Base-by-base conservation (phyloP, 176 grass and related monocot species). In the Triticum aestivum region DNA sequence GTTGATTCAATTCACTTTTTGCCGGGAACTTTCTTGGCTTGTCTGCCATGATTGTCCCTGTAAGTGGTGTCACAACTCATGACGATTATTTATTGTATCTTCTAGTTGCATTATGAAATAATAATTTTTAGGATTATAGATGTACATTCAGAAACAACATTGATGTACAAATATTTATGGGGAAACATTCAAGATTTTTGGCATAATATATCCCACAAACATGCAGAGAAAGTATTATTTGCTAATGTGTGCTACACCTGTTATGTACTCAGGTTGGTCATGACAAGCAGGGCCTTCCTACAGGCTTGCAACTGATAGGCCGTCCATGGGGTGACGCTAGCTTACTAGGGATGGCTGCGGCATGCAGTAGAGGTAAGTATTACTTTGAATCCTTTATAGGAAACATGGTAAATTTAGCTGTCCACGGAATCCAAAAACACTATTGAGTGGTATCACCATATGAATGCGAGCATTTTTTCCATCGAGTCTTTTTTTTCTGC, bases 321-420 rank as follows among this genome's bases (percentile, higher is more conserved):
- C 92, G 93, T 33, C 96, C 96, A 85, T 98, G 93, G 96, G 92
- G 88, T 33, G 93, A 98, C 79, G 96, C 96, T 77, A 98, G 76
- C 86, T 96, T 98, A 82, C 80, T 94, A 68, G 90, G 96, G 54
- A 88, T 90, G 73, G 96, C 93, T 94, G 91, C 81, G 79, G 92
- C 6, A 38, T 38, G 37, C 91, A 37, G 47, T 98, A 35, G 93
- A 98, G 90, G 96, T 8, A 4, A 38, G 37, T 38, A 38, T 38
- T 38, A 38, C 37, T 38, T 38, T 8, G 37, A 38, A 38, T 38
- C 37, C 37, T 38, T 38, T 38, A 38, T 1, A 8, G 37, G 23
- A 5, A 70, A 12, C 4, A 9, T 26, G 26, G 34, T 56, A 56
- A 68, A 54, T 33, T 34, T 75, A 20, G 18, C 4, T 34, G 29